Base-by-base conservation (phyloP, 768 basidiomycete species). In the Mycena belliarum region DNA sequence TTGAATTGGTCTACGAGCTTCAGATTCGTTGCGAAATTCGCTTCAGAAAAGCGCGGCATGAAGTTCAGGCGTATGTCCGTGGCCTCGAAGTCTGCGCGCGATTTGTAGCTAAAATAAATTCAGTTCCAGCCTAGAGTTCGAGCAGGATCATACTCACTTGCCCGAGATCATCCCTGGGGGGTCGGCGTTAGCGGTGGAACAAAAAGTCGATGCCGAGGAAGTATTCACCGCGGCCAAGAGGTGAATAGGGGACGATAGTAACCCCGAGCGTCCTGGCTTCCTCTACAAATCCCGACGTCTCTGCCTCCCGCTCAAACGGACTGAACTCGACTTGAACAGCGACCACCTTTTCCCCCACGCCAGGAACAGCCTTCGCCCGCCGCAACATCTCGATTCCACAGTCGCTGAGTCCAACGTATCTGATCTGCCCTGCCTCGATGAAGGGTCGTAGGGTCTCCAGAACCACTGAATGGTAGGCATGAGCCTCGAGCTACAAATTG, bases 321-420 rank as follows among this genome's bases (percentile, higher is more conserved):
- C 61, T 64, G 54, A 65, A 70, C 53, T 70, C 70, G 43, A 68
- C 60, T 52, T 72, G 68, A 2, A 63, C 48, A 0, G 68, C 69
- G 20, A 65, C 42, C 20, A 63, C 43, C 55, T 70, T 57, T 16
- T 65, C 66, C 3, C 61, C 54, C 6, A 69, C 56, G 14, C 58
- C 61, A 20, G 61, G 60, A 9, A 69, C 65, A 14, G 66, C 68
- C 32, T 62, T 59, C 8, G 72, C 72, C n/a, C 70, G 61, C 10
- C 68, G 64, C 14, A 72, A 52, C 26, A 63, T 57, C 8, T 44
- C 52, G 10, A 60, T 65, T 16, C 66, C 67, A 40, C 56, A 60
- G 47, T 73, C 72, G 20, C 66, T 68, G n/a, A 73, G 55, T 9
- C 72, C 72, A 26, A 73, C 32, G 49, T 67, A 69, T 46, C 63